These are phyloP conservation scores for Triticum dicoccoides DNA, from an alignment of 176 grass and related monocot species.

Conservation along the genomic window DNA sequence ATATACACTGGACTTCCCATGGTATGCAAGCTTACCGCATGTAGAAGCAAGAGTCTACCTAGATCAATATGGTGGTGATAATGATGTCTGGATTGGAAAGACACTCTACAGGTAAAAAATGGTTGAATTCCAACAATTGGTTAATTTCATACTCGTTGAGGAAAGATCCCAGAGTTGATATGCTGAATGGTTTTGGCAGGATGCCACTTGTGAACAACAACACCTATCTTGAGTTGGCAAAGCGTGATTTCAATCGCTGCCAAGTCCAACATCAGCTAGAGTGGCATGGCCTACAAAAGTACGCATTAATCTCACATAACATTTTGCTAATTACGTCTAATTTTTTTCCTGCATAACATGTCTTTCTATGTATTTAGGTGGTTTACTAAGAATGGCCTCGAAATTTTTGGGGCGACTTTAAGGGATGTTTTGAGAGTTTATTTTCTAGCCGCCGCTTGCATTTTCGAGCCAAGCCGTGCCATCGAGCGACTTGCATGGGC, in stretches of 20 bases:
- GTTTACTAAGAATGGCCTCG: conserved; percentile 46
- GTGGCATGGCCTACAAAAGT: conserved; percentile 64
- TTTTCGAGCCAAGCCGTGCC: conserved; percentile 66
- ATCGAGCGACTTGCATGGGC: conserved; percentile 66
- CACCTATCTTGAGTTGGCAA: conserved; percentile 67
- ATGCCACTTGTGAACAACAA: conserved; percentile 86
- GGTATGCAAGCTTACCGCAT: conserved; percentile 76
- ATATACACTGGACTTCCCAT: conserved; percentile 83
- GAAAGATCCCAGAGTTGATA: not conserved
- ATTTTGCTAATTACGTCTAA: not conserved
- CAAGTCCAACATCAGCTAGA: conserved; percentile 73
- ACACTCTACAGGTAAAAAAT: conserved; percentile 74
- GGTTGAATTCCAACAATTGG: not conserved
- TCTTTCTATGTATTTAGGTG: conserved; percentile 48
- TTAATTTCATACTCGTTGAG: not conserved
- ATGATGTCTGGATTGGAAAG: conserved; percentile 96
- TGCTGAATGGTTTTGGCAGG: conserved; percentile 31
- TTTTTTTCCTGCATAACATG: not conserved
- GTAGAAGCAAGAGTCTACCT: conserved; percentile 78
- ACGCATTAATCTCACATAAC: not conserved
- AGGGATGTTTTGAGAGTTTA: conserved; percentile 52
- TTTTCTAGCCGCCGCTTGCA: conserved; percentile 52
- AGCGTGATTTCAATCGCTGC: conserved; percentile 72
- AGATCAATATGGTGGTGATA: conserved; percentile 72
- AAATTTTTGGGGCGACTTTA: conserved; percentile 19